Evolutionary conservation across 345 rosid genomes (phyloP), one percentile per base, ranked within the genome.

Genomic region (Erodium maritimum): DNA sequence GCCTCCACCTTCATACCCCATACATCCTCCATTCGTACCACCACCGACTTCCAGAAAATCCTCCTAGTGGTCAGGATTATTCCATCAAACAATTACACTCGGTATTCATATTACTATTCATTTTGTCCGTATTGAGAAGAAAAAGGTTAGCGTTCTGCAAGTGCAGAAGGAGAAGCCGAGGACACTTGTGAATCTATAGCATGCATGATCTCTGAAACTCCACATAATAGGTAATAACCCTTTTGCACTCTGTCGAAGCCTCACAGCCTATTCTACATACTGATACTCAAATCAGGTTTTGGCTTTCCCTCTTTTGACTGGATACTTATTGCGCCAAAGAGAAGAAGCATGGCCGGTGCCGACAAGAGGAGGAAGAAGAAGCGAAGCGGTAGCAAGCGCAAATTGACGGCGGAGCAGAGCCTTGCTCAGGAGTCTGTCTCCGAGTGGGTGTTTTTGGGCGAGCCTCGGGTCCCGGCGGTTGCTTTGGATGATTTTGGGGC

Each of bases 291-390:
- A 42, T 42, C 48, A 42, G 48, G 48, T 42, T 13, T 42, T 42
- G 14, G 14, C 17, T 42, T 42, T 42, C 14, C 12, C 48, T 14
- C 48, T 42, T 42, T 42, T 29, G 34, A 29, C 34, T 29, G 34
- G 34, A 3, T 29, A n/a, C n/a, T n/a, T n/a, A n/a, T n/a, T 58
- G 62, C 21, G 4, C 53, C 25, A 61, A 29, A 24, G 19, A 45
- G 34, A 21, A 17, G 54, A n/a, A 52, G 58, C 23, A 70, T 60
- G 57, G 78, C 69, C 68, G 56, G 61, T 25, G 73, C 70, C 60
- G 75, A 79, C 33, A 80, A 72, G 75, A 83, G 67, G 74, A 78
- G 70, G 78, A 91, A 82, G 79, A 85, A 80, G 81, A 91, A 91
- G 77, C 82, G 83, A 3, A 82, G 93, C 16, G 88, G 91, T 18